Conservation (phyloP, 139 green algal species). For the Medakamo hakoo region DNA sequence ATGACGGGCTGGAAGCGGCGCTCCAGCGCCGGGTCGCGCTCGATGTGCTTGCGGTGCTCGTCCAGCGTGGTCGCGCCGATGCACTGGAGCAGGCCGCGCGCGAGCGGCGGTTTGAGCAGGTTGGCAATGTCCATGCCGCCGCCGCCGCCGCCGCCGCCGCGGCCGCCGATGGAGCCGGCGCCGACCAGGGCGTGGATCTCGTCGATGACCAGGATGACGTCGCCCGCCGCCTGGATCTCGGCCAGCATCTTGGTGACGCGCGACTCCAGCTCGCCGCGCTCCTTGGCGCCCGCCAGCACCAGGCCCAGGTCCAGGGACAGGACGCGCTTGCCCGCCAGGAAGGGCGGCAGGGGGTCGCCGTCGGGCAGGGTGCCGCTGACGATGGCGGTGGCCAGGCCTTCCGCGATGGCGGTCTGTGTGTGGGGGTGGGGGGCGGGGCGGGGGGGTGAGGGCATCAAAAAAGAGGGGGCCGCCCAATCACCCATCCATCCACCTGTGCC, state of each 20-base stretch:
- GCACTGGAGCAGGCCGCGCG: conserved; percentile 56
- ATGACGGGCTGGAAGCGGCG: conserved; percentile 48
- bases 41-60: conserved; percentile 80
- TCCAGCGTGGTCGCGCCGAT: conserved; percentile 77
- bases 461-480: too few species aligned
- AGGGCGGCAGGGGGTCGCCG: conserved; percentile 55
- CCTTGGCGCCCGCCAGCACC: conserved; percentile 81
- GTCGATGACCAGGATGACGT: conserved; percentile 89
- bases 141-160: conserved; percentile 30
- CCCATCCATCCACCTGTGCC: too few species aligned
- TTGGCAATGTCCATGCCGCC: conserved; percentile 89
- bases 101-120: conserved; percentile 85
- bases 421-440: too few species aligned
- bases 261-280: conserved; percentile 92
- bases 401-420: conserved; percentile 74
- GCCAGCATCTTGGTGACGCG: conserved; percentile 76
- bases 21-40: conserved; percentile 86
- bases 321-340: conserved; percentile 75
- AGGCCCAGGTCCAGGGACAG: conserved; percentile 82
- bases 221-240: conserved; percentile 46
- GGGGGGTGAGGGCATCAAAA: too few species aligned
- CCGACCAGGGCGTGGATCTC: conserved; percentile 92
- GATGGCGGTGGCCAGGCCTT: conserved; percentile 80
- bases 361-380: conserved; percentile 25
- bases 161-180: conserved; percentile 38